Conservation (phyloP, 768 basidiomycete species). For the Amanita pallidorosea region DNA sequence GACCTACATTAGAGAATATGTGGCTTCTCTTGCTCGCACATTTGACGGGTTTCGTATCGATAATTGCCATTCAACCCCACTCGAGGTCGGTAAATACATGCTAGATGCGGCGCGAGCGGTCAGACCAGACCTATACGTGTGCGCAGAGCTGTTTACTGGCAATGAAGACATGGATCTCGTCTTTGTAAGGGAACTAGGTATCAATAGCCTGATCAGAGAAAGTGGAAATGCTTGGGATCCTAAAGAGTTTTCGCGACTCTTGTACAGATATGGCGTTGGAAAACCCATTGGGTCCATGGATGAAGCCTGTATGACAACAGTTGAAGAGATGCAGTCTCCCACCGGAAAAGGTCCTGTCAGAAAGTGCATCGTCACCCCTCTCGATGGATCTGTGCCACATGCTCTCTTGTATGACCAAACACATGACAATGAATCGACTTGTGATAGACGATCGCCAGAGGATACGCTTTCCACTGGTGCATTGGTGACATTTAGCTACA, state of each 20-base stretch:
- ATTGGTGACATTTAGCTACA: conserved; percentile 82
- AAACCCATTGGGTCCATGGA: conserved; percentile 99
- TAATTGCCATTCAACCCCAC: conserved; percentile 96
- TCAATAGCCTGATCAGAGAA: conserved; percentile 92
- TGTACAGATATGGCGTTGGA: conserved; percentile 85
- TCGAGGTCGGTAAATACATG: conserved; percentile 92
- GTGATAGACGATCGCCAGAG: conserved; percentile 86
- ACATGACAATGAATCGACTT: conserved; percentile 92
- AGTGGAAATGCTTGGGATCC: conserved; percentile 87
- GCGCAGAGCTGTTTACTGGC: conserved; percentile 95
- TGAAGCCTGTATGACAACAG: conserved; percentile 65
- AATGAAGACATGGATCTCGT: conserved; percentile 86
- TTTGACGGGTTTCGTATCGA: conserved; percentile 98
- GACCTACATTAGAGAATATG: conserved; percentile 83
- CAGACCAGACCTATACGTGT: conserved; percentile 91
- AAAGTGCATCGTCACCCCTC: conserved; percentile 62
- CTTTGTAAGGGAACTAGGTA: conserved; percentile 85
- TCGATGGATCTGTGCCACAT: conserved; percentile 84
- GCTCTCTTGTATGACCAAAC: conserved; percentile 93
- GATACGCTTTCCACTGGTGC: conserved; percentile 93
- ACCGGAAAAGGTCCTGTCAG: conserved; percentile 74
- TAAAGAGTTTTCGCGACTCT: conserved; percentile 80
- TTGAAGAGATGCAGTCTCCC: conserved; percentile 71
- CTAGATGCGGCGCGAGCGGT: conserved; percentile 84
- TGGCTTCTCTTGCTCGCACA: conserved; percentile 62